These are phyloP conservation scores for Hypomyces rosellus DNA, from an alignment of 2,329 filamentous ascomycete genomes.

Conservation along the genomic window DNA sequence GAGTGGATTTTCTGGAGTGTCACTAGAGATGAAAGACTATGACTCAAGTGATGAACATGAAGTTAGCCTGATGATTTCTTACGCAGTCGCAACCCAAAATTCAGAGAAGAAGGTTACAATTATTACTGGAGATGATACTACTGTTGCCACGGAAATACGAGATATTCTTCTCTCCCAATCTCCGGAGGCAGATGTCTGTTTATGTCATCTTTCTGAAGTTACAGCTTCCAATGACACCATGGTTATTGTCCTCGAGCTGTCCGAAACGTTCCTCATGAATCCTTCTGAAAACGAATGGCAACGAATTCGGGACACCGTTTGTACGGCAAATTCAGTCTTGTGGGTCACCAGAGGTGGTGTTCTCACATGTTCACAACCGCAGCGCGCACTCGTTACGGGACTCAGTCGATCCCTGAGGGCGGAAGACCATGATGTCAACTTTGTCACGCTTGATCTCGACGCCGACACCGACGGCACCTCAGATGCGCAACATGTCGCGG, in stretches of 20 bases:
- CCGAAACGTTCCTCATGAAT: neutral
- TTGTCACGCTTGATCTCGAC: constrained; percentile 1
- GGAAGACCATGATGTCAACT: neutral
- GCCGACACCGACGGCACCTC: neutral
- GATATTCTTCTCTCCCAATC: neutral
- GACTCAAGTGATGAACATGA: constrained; percentile 6
- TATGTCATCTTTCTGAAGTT: neutral
- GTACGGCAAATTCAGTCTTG: constrained; percentile 1
- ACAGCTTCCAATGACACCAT: constrained; percentile 1
- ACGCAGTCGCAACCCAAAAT: neutral
- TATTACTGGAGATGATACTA: neutral
- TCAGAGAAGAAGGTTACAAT: neutral
- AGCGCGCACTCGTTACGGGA: neutral
- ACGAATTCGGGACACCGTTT: neutral
- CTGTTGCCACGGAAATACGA: constrained; percentile 2
- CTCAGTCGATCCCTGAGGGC: constrained; percentile 3
- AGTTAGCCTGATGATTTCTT: constrained; percentile 6
- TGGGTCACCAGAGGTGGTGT: constrained; percentile 8
- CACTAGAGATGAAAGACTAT: constrained; percentile 6
- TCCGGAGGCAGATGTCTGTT: neutral
- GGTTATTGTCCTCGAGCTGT: constrained; percentile 3
- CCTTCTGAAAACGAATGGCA: constrained; percentile 4
- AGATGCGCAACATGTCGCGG: neutral
- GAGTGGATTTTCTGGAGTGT: constrained; percentile 8
- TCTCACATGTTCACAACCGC: neutral